Percentiles rank a stretch among this genome's conserved stretches.
Conservation (phyloP, 345 rosid genomes). For the Syzygium grande region DNA sequence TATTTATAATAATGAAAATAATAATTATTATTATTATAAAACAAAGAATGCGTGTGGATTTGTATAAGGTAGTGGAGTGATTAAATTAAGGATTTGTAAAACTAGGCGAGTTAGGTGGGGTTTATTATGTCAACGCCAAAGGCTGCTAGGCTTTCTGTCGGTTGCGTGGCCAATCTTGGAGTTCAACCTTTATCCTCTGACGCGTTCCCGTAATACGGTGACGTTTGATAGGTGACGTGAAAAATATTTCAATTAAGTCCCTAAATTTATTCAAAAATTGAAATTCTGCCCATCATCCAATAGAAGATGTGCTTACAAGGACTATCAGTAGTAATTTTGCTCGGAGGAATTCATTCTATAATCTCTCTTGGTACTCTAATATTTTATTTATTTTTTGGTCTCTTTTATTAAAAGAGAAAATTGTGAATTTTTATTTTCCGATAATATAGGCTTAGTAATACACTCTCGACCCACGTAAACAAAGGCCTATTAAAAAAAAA, state of each 20-base stretch:
- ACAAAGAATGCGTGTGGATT: neutral
- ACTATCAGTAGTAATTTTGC: no score
- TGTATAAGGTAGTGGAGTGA: neutral
- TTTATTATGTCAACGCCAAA: neutral
- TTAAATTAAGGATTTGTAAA: neutral
- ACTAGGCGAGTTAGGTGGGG: accelerated
- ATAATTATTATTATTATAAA: neutral
- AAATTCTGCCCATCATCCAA: no score
- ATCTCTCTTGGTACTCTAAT: no score
- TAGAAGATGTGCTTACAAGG: no score
- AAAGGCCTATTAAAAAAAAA: no score
- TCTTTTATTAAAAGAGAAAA: neutral
- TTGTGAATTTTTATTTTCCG: no score
- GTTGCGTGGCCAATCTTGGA: neutral
- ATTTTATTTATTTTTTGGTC: no score
- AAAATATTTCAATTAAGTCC: no score
- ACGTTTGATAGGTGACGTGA: neutral
- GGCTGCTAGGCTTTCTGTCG: neutral
- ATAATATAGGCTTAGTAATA: no score
- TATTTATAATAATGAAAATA: no score
- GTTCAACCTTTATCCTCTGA: neutral
- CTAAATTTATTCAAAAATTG: no score
- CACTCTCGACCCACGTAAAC: neutral
- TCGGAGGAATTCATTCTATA: no score
- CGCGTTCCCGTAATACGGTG: neutral